Base-by-base conservation (phyloP, 2,329 filamentous ascomycete genomes). In the Herpotrichia juniperi region DNA sequence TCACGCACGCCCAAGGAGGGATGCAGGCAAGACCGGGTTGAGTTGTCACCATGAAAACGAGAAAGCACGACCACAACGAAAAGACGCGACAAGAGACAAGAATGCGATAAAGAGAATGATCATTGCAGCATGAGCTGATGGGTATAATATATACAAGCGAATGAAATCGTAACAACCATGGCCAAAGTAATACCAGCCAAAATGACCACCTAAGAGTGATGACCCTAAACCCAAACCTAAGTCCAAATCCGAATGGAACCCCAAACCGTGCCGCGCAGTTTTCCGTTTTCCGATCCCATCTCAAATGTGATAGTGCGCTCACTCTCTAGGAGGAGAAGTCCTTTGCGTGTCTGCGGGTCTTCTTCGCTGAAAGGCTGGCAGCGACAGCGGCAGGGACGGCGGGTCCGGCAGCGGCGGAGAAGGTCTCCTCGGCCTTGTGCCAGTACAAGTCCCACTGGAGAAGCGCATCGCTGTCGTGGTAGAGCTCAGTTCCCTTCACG, bases 401-500 rank as follows among this genome's bases (percentile, higher is more conserved):
- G 24, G 64, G 63, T 11, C 67, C 67, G 10, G 67, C 63, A 26
- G 63, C 57, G 37, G 51, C 51, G 2, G 43, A 25, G 30, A 68
- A 48, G 9, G 59, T 64, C 58, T 64, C 56, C 22, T 56, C 61
- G 8, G 66, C 62, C 2, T 54, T 39, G 58, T 71, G 68, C 62
- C 61, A 62, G 67, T 69, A 71, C 1, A 69, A 48, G 39, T 69
- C 55, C 57, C 59, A 69, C 35, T 59, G 51, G 14, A 71, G 61
- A 22, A 69, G 63, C n/a, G 51, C 51, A 37, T 72, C 69, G 21
- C 53, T 51, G 8, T 57, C 46, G 0, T 50, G 46, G 61, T 71
- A 71, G 24, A 72, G 59, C 52, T 67, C 61, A 1, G 67, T 71
- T 21, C 61, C 69, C 59, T 65, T 65, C 53, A 59, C 59, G 26